Conservation (phyloP, 352 stramenopile species). For the Albugo candida region DNA sequence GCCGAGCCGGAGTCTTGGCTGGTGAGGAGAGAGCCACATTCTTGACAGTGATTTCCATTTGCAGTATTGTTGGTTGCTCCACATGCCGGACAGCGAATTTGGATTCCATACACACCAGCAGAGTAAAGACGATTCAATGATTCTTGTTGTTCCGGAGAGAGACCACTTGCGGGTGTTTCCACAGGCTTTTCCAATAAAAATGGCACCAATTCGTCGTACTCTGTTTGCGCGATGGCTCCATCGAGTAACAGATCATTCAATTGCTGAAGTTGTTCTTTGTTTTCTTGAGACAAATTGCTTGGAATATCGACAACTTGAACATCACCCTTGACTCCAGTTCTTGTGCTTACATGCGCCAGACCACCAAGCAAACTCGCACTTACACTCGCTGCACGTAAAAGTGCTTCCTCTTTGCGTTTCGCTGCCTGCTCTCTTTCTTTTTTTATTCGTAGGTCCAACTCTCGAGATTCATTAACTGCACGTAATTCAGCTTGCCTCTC, state of each 20-base stretch:
- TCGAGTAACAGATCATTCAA: conserved; percentile 69
- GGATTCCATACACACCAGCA: conserved; percentile 58
- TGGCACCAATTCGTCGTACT: conserved; percentile 78
- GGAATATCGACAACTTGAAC: conserved; percentile 73
- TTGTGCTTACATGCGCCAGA: conserved; percentile 60
- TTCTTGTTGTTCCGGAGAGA: conserved; percentile 66
- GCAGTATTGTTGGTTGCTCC: conserved; percentile 76
- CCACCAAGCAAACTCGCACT: conserved; percentile 54
- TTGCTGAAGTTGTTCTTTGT: conserved; percentile 71
- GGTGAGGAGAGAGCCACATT: conserved; percentile 68
- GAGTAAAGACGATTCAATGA: conserved; percentile 62
- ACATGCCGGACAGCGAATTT: conserved; percentile 73
- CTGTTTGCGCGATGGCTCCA: conserved; percentile 57
- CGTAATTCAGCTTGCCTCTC: conserved; percentile 65
- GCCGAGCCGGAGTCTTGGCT: conserved; percentile 24
- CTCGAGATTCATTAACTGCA: conserved; percentile 50
- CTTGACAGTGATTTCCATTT: conserved; percentile 74
- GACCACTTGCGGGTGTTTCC: conserved; percentile 28
- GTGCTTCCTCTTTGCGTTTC: conserved; percentile 32
- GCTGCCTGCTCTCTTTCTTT: conserved; percentile 34
- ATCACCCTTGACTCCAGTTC: conserved; percentile 36
- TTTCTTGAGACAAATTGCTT: conserved; percentile 64
- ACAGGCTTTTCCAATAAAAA: conserved; percentile 58
- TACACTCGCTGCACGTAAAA: conserved; percentile 50
- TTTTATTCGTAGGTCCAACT: conserved; percentile 33